Percentiles rank a stretch among this genome's conserved stretches.
phyloP scores from a whole-genome alignment of 2,329 filamentous ascomycete species.

The Talaromyces verruculosus region DNA sequence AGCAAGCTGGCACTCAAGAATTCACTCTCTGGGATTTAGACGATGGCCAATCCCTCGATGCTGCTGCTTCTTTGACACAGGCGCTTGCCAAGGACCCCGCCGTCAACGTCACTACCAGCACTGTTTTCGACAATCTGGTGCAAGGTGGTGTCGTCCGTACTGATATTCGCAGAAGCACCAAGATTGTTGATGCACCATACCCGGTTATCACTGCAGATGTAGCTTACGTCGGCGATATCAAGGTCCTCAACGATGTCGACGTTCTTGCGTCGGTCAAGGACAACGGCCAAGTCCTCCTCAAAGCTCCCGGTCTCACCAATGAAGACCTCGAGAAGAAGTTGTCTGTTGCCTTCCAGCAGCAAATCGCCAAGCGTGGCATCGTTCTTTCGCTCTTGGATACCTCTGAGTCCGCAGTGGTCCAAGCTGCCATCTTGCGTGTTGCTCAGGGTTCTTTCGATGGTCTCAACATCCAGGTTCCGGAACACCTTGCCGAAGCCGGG shows the following conservation, averaged over 20 bases:
- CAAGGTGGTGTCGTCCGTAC: slow-evolving; percentile 78
- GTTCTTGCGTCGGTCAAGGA: slow-evolving; percentile 68
- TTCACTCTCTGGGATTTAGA: slow-evolving; percentile 95
- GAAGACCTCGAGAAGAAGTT: slow-evolving; percentile 89
- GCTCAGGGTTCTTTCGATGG: slow-evolving; percentile 66
- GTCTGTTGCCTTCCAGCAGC: slow-evolving; percentile 67
- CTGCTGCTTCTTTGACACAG: slow-evolving; percentile 63
- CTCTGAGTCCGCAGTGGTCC: slow-evolving; percentile 66
- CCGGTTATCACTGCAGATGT: slow-evolving; percentile 76
- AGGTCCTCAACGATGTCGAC: slow-evolving; percentile 75
- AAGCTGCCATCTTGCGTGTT: slow-evolving; percentile 80
- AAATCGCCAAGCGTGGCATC: slow-evolving; percentile 67
- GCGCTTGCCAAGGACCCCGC: slow-evolving; percentile 61
- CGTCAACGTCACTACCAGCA: slow-evolving; percentile 61
- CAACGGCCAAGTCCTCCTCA: slow-evolving; percentile 71
- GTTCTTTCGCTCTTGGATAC: slow-evolving; percentile 75
- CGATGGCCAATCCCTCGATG: slow-evolving; percentile 64
- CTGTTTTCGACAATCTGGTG: slow-evolving; percentile 61
- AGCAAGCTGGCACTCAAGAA: slow-evolving; percentile 64
- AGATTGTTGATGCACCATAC: slow-evolving; percentile 81
- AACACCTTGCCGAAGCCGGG: slow-evolving; percentile 62
- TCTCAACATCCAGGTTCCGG: slow-evolving; percentile 64
- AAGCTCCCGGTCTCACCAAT: slow-evolving; percentile 75
- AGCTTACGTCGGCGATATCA: slow-evolving; percentile 73
- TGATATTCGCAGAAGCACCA: slow-evolving; percentile 80